phyloP scores from a whole-genome alignment of 768 basidiomycete species.

The Tricholoma saponaceum region DNA sequence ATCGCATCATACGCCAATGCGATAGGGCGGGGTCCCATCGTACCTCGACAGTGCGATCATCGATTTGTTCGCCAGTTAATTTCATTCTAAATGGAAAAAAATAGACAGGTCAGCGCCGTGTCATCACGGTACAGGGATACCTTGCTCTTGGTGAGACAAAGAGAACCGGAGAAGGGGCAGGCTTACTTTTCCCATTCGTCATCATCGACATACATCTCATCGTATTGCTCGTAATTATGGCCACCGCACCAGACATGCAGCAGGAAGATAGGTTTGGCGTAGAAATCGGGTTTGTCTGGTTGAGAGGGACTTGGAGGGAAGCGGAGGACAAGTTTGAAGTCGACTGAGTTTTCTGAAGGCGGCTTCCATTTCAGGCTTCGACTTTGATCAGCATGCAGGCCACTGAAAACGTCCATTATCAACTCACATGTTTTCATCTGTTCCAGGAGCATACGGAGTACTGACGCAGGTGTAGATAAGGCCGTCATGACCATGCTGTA shows the following conservation, averaged over 20 bases:
- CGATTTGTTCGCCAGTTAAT: constrained; percentile 75
- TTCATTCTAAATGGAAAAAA: constrained; percentile 61
- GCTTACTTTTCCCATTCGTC: constrained; percentile 92
- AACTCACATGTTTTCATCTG: constrained; percentile 84
- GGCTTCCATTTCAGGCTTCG: constrained; percentile 97
- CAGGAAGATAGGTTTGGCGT: constrained; percentile 81
- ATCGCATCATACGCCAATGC: constrained; percentile 89
- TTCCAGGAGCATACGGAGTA: constrained; percentile 78
- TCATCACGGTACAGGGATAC: constrained; percentile 3
- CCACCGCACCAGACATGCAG: constrained; percentile 82
- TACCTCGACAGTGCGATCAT: constrained; percentile 93
- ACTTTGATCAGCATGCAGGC: constrained; percentile 4
- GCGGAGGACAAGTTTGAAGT: constrained; percentile 93
- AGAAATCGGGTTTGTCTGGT: constrained; percentile 67
- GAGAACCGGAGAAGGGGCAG: constrained; percentile 4
- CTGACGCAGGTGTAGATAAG: constrained; percentile 93
- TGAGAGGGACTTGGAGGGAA: constrained; percentile 68
- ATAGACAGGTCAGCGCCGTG: constrained; percentile 5
- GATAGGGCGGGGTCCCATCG: constrained; percentile 72
- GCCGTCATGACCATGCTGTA: constrained; percentile 93
- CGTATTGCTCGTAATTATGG: constrained; percentile 76
- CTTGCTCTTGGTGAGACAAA: constrained; percentile 10
- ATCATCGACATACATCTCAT: constrained; percentile 80
- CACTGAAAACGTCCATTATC: neutral
- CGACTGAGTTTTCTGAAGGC: constrained; percentile 95